Percentiles rank a stretch among this genome's conserved stretches.
Conservation (phyloP, 2,329 filamentous ascomycete genomes). For the Cercospora sp. region DNA sequence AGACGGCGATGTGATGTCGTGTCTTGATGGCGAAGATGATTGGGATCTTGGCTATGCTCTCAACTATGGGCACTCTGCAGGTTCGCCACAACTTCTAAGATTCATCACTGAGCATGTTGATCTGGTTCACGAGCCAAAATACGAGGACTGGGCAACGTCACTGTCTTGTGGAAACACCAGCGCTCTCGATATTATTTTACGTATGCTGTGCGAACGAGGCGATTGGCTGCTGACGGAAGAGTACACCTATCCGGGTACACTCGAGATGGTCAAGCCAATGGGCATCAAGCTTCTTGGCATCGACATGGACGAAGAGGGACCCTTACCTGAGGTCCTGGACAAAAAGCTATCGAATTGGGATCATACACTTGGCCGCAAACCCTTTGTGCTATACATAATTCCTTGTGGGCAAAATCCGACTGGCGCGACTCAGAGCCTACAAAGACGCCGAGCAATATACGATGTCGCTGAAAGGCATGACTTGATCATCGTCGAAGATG, state of each 20-base stretch:
- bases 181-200: conserved; percentile 36
- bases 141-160: conserved; percentile 36
- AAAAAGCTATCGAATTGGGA: conserved; percentile 33
- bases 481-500: conserved; percentile 37
- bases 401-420: conserved; percentile 38
- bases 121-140: conserved; percentile 36
- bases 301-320: conserved; percentile 36
- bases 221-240: conserved; percentile 31
- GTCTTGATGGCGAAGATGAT: conserved; percentile 17
- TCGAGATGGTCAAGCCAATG: conserved; percentile 31
- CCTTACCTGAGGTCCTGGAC: conserved; percentile 32
- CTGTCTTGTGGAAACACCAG: conserved; percentile 37
- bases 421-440: conserved; percentile 31
- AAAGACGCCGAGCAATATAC: conserved; percentile 33
- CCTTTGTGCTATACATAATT: conserved; percentile 36
- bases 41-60: conserved; percentile 32
- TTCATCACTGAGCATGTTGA: conserved; percentile 36
- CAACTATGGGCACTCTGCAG: conserved; percentile 34
- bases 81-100: conserved; percentile 31
- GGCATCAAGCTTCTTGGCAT: conserved; percentile 32
- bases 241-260: conserved; percentile 34
- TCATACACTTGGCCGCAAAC: conserved; percentile 24
- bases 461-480: conserved; percentile 32
- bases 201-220: conserved; percentile 34
- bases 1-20: background rate